Conservation (phyloP, 805 yeast genomes). For the Monosporozyma aquatica region DNA sequence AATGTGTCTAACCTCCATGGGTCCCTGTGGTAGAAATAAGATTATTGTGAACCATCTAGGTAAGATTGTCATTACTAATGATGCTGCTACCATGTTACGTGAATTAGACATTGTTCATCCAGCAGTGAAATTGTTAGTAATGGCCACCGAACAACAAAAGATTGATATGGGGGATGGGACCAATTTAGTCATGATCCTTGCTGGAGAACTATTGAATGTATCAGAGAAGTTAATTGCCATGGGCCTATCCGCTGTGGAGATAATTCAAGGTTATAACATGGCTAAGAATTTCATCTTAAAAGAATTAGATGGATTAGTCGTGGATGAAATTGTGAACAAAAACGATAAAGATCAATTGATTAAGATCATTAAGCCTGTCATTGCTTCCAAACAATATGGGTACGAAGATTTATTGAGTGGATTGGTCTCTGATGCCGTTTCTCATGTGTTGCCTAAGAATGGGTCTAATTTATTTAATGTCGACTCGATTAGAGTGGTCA, state of each 20-base stretch:
- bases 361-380: slow-evolving; percentile 76
- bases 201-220: slow-evolving; percentile 82
- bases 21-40: slow-evolving; percentile 96
- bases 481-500: slow-evolving; percentile 90
- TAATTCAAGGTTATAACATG: slow-evolving; percentile 82
- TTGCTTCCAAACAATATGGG: slow-evolving; percentile 91
- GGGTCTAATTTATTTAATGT: slow-evolving; percentile 57
- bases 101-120: slow-evolving; percentile 95
- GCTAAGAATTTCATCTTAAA: slow-evolving; percentile 71
- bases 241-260: slow-evolving; percentile 87
- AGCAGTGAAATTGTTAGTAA: slow-evolving; percentile 87
- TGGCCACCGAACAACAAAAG: slow-evolving; percentile 97
- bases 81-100: slow-evolving; percentile 94
- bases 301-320: slow-evolving; percentile 55
- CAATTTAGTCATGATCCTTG: slow-evolving; percentile 80
- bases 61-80: slow-evolving; percentile 83
- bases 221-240: slow-evolving; percentile 77
- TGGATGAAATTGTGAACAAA: slow-evolving; percentile 44
- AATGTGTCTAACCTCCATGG: slow-evolving; percentile 89
- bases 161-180: slow-evolving; percentile 96
- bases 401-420: slow-evolving; percentile 67
- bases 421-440: slow-evolving; percentile 78
- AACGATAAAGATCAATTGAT: slow-evolving; percentile 45
- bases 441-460: slow-evolving; percentile 53
- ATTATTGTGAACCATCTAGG: slow-evolving; percentile 84